Conservation (phyloP, 331 rosid species). For the Acacia pycnantha region DNA sequence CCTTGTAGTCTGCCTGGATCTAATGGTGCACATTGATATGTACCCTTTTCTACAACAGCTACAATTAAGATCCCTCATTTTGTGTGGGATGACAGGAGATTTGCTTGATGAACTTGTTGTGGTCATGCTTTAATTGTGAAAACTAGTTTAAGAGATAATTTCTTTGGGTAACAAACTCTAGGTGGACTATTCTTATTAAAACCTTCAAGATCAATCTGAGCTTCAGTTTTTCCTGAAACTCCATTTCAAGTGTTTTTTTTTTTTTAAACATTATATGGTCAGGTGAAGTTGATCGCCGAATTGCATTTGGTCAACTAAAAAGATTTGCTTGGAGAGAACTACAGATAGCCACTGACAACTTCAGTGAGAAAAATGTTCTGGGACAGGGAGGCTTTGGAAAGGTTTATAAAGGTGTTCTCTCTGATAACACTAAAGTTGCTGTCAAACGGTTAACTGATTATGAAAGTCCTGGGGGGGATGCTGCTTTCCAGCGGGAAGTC, state of each 20-base stretch:
- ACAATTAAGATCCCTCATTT: background rate
- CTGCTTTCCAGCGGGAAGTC: conserved; percentile 93
- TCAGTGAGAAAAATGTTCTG: conserved; percentile 78
- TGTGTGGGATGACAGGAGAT: conserved; percentile 5
- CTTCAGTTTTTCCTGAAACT: conserved; percentile 9
- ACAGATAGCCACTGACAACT: conserved; percentile 87
- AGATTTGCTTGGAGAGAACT: conserved; percentile 90
- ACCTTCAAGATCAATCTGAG: background rate
- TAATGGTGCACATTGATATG: background rate
- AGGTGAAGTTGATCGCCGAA: conserved; percentile 94
- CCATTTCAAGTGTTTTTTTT: background rate
- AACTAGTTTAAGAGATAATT: background rate
- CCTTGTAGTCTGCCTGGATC: conserved; percentile 1
- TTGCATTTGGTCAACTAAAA: conserved; percentile 86
- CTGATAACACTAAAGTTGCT: conserved; percentile 79
- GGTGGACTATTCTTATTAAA: conserved; percentile 8
- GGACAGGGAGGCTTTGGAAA: conserved; percentile 99
- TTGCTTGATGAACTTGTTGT: conserved; percentile 5
- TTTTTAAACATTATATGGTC: conserved; percentile 12
- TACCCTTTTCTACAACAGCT: background rate
- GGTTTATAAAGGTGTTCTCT: conserved; percentile 89
- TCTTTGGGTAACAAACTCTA: background rate
- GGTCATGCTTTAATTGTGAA: conserved; percentile 22
- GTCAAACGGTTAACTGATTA: conserved; percentile 86
- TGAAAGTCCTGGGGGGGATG: conserved; percentile 91